These are phyloP conservation scores for Cetraspora pellucida DNA, from an alignment of 192 early-diverging fungal species.

Conservation along the genomic window DNA sequence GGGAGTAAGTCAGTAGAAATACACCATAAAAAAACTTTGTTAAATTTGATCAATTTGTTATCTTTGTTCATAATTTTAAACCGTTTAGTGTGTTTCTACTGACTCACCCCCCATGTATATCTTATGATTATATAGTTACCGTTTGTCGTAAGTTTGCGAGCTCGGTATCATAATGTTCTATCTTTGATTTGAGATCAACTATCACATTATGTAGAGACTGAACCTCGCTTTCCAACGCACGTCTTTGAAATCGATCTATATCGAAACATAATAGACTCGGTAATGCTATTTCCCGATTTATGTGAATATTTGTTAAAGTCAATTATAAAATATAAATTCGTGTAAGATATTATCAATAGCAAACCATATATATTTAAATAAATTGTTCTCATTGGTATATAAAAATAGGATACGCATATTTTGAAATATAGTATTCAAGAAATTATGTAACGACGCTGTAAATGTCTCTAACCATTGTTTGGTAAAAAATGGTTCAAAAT, in stretches of 20 bases:
- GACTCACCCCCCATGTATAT: no score
- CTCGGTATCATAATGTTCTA: slow-evolving; percentile 7
- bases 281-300: slow-evolving; percentile 41
- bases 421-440: slow-evolving; percentile 63
- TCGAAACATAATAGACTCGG: slow-evolving; percentile 60
- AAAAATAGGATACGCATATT: slow-evolving; percentile 61
- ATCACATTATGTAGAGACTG: slow-evolving; percentile 36
- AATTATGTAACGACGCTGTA: slow-evolving; percentile 63
- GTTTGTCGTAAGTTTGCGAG: no score
- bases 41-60: no score
- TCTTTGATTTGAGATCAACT: slow-evolving; percentile 39
- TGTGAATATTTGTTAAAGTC: no score
- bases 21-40: no score
- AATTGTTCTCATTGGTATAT: neutral
- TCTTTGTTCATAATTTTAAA: no score
- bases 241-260: slow-evolving; percentile 51
- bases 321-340: no score
- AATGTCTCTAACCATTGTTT: slow-evolving; percentile 67
- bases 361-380: neutral
- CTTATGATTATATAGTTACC: no score
- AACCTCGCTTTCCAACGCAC: slow-evolving; percentile 21
- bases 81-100: no score
- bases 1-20: no score
- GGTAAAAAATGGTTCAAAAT: slow-evolving; percentile 63
- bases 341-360: neutral